Evolutionary conservation across 495 filamentous ascomycete genomes (phyloP).

Genomic region (Achaetomiella virescens): DNA sequence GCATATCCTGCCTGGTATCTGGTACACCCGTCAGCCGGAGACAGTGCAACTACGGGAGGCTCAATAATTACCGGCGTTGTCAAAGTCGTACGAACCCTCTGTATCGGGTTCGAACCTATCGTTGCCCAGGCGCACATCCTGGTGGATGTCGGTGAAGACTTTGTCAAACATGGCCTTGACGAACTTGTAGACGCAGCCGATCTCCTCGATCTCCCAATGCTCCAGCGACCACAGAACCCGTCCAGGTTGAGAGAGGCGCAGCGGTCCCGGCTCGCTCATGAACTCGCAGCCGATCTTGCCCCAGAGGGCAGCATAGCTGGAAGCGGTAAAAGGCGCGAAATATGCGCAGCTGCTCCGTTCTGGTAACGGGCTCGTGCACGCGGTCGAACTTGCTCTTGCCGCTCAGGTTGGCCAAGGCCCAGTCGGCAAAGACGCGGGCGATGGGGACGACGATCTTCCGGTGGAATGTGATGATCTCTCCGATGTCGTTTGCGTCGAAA

Average conservation of each 20-base stretch:
- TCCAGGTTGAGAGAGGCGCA: background rate
- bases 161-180: background rate
- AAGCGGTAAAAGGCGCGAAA: background rate
- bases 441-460: too few species aligned
- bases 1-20: too few species aligned
- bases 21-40: too few species aligned
- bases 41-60: background rate
- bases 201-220: constrained; percentile 1
- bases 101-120: background rate
- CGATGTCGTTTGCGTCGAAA: too few species aligned
- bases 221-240: background rate
- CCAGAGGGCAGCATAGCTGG: constrained; percentile 1
- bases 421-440: too few species aligned
- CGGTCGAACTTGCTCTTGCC: too few species aligned
- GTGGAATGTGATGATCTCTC: too few species aligned
- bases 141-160: background rate
- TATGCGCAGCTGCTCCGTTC: background rate
- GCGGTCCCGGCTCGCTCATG: background rate
- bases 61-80: background rate
- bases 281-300: background rate
- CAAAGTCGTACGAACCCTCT: background rate
- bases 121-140: background rate
- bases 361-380: background rate
- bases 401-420: too few species aligned
- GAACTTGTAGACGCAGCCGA: background rate